Conservation (phyloP, 345 rosid genomes). For the Eucalyptus pauciflora region DNA sequence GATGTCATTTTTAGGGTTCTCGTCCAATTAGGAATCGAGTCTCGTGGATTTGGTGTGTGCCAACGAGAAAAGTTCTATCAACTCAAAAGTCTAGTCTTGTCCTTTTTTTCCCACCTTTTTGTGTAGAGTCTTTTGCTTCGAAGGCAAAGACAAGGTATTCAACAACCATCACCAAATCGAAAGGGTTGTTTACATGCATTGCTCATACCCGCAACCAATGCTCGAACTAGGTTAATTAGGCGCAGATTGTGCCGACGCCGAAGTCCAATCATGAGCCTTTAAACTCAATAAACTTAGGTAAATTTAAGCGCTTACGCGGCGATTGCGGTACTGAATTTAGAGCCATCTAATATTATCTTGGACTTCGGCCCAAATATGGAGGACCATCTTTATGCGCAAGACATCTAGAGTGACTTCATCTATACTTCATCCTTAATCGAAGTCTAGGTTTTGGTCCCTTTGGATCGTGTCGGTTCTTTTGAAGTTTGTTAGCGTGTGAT, state of each 20-base stretch:
- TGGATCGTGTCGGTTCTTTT: not conserved
- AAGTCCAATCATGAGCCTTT: not conserved
- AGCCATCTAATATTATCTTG: not conserved
- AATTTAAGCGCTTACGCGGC: not conserved
- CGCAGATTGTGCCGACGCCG: rapidly evolving
- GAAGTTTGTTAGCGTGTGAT: not conserved
- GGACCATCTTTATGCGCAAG: not conserved
- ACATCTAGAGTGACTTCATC: not conserved
- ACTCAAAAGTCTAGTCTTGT: not conserved
- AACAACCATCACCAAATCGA: not conserved
- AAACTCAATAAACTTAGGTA: not conserved
- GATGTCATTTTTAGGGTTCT: not conserved
- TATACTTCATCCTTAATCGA: not conserved
- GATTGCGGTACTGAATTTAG: not conserved
- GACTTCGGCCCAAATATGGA: not conserved
- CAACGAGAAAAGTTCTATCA: not conserved
- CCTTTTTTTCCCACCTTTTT: not conserved
- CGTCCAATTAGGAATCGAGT: not conserved
- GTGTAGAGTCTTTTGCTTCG: not conserved
- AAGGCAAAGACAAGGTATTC: not conserved
- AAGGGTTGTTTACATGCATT: not conserved
- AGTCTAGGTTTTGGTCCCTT: not conserved
- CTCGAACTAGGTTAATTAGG: not conserved
- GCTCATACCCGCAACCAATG: not conserved
- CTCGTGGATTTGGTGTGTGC: not conserved